Percentiles rank a stretch among this genome's conserved stretches.
Evolutionary conservation across 495 filamentous ascomycete species (phyloP).

Genomic region (Lichenothelia convexa): DNA sequence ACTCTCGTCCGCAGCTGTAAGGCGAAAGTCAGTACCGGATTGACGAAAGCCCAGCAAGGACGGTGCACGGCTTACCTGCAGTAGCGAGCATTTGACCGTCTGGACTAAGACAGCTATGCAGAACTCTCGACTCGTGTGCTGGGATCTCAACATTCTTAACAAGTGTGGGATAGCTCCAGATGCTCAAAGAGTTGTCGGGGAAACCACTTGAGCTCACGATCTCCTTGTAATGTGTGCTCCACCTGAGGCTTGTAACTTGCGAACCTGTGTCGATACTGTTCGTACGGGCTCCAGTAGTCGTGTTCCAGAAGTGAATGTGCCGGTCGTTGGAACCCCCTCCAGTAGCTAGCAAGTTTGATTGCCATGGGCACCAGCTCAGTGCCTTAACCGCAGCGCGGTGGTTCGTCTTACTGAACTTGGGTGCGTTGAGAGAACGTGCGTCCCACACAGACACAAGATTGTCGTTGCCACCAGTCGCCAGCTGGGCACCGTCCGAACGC

Average conservation of each 20-base stretch:
- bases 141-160: slow-evolving; percentile 97
- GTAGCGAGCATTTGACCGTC: slow-evolving; percentile 77
- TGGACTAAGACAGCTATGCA: slow-evolving; percentile 87
- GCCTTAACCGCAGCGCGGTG: slow-evolving; percentile 98
- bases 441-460: slow-evolving; percentile 94
- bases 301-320: slow-evolving; percentile 99
- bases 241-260: slow-evolving; percentile 79
- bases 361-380: slow-evolving; percentile 97
- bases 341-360: slow-evolving; percentile 87
- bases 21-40: slow-evolving; percentile 7
- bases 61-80: slow-evolving; percentile 17
- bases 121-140: slow-evolving; percentile 90
- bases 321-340: slow-evolving; percentile 92
- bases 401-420: slow-evolving; percentile 98
- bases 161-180: slow-evolving; percentile 94
- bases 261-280: slow-evolving; percentile 98
- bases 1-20: slow-evolving; percentile 68
- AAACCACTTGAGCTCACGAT: slow-evolving; percentile 93
- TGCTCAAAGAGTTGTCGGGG: slow-evolving; percentile 94
- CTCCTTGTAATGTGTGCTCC: slow-evolving; percentile 93
- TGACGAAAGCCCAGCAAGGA: background rate
- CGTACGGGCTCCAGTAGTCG: slow-evolving; percentile 84
- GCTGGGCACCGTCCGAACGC: slow-evolving; percentile 88
- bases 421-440: slow-evolving; percentile 72
- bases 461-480: slow-evolving; percentile 94